A percentile compares a stretch with the other conserved stretches of the same genome.
phyloP scores from a whole-genome alignment of 2,329 filamentous ascomycete species.

The Scolecobasidium constrictum region DNA sequence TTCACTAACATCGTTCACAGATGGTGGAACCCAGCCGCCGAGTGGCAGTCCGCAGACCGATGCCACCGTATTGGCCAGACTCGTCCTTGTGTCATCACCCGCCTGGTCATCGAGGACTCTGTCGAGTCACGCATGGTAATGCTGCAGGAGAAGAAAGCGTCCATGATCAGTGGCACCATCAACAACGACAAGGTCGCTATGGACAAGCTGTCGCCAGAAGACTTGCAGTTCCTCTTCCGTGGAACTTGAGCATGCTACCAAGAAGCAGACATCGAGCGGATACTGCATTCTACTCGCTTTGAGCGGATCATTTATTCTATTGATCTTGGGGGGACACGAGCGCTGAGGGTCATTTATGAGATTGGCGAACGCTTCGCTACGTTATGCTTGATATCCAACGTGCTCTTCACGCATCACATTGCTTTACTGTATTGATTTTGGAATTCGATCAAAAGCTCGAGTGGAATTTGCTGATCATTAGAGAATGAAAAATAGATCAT shows the following conservation, averaged over 20 bases:
- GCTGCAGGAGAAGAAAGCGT: constrained; percentile 96
- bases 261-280: no score
- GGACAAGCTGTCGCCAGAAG: constrained; percentile 80
- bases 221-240: constrained; percentile 94
- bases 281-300: no score
- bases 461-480: no score
- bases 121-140: constrained; percentile 93
- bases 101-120: constrained; percentile 91
- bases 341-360: no score
- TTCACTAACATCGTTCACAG: constrained; percentile 33
- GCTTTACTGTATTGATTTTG: no score
- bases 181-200: constrained; percentile 86
- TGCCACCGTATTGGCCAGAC: constrained; percentile 88
- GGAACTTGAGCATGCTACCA: constrained; percentile 45
- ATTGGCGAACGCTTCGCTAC: no score
- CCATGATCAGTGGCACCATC: constrained; percentile 94
- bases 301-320: no score
- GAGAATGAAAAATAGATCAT: no score
- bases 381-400: no score
- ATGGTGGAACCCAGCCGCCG: constrained; percentile 99
- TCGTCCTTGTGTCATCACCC: constrained; percentile 85
- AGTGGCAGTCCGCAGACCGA: constrained; percentile 91
- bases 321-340: no score
- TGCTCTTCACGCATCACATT: no score
- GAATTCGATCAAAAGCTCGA: no score